phyloP scores from a whole-genome alignment of 768 basidiomycete species.

The Tephrocybe sp. region DNA sequence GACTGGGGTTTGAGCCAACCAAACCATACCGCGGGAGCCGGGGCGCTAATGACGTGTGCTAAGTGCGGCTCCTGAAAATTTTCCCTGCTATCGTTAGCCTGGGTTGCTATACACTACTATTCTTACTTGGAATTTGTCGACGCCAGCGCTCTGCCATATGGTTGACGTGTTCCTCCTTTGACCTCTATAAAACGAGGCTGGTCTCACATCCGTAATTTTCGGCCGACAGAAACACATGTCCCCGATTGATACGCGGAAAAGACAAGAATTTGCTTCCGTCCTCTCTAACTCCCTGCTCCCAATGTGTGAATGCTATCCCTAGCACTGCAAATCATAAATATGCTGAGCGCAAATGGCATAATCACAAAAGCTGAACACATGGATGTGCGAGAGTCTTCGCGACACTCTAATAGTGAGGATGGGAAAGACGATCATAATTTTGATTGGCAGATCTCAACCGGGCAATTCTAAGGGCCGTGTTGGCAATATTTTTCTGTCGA shows the following conservation, averaged over 20 bases:
- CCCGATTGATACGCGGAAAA: background rate
- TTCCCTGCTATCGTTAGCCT: background rate
- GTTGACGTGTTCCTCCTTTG: background rate
- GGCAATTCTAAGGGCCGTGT: background rate
- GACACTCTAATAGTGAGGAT: no score
- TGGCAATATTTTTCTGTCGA: background rate
- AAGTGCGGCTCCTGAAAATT: background rate
- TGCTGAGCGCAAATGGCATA: no score
- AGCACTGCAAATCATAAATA: no score
- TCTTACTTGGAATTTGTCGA: background rate
- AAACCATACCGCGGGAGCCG: background rate
- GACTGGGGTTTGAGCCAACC: no score
- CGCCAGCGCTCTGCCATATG: background rate
- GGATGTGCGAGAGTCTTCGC: no score
- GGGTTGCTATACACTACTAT: background rate
- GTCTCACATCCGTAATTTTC: slow-evolving; percentile 4
- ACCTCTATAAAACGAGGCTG: background rate
- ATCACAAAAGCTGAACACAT: no score
- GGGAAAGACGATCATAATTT: background rate
- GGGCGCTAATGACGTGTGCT: no score
- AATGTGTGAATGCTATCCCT: no score
- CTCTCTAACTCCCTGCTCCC: slow-evolving; percentile 7
- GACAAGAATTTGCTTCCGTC: background rate
- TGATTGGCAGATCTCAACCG: background rate
- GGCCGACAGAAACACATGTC: background rate